Conservation (phyloP, 2,329 filamentous ascomycete genomes). For the Exophiala oligosperma region DNA sequence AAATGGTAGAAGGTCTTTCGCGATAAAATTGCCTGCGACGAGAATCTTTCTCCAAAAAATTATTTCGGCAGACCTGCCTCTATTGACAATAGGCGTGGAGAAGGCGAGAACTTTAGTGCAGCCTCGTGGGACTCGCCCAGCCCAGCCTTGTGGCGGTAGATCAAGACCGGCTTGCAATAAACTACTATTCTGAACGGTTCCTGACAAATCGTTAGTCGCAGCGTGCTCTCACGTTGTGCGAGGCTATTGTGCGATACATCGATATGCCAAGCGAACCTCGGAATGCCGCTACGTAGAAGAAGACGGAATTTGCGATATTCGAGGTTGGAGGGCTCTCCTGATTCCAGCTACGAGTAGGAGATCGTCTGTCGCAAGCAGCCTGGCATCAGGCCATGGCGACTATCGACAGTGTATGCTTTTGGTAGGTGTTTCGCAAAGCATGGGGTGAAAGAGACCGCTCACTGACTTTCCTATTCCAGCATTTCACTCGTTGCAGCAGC, state of each 20-base stretch:
- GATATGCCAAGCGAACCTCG: background rate
- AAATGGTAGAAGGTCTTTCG: background rate
- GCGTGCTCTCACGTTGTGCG: no score
- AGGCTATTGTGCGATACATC: background rate
- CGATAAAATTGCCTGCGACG: background rate
- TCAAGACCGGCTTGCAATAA: no score
- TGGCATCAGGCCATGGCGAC: slow-evolving; percentile 7
- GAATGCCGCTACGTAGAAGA: slow-evolving; percentile 16
- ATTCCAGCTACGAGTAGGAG: background rate
- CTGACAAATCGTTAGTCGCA: no score
- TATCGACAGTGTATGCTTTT: slow-evolving; percentile 15
- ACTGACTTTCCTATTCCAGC: slow-evolving; percentile 31
- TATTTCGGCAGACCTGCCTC: background rate
- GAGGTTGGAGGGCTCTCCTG: background rate
- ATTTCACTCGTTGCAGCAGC: slow-evolving; percentile 34
- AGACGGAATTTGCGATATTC: slow-evolving; percentile 1
- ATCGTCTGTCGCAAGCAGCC: background rate
- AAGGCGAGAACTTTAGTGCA: background rate
- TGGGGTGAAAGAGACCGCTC: background rate
- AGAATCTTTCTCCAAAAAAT: background rate
- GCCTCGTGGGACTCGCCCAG: background rate
- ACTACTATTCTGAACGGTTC: no score
- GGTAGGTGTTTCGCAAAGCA: slow-evolving; percentile 4
- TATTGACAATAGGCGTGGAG: no score
- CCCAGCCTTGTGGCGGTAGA: background rate